A percentile compares a stretch with the other conserved stretches of the same genome.
phyloP scores from a whole-genome alignment of 139 green algal species.

The Diplosphaera chodatii region DNA sequence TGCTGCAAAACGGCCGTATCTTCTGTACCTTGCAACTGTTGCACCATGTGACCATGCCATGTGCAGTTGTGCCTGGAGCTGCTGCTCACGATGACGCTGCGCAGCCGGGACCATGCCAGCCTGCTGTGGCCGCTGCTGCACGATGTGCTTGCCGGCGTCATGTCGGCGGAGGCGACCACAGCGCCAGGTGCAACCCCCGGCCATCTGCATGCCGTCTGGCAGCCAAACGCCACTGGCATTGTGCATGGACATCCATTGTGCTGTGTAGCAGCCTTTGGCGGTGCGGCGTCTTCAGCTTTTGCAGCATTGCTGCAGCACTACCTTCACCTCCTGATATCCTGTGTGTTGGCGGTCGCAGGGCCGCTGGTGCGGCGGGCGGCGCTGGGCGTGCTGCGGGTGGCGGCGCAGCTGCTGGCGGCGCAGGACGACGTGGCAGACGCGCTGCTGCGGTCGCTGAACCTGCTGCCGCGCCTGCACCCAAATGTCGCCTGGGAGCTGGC shows the following conservation, averaged over 20 bases:
- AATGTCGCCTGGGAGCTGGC: slow-evolving; percentile 63
- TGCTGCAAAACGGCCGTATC: too few relatives aligned
- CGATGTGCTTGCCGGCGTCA: slow-evolving; percentile 52
- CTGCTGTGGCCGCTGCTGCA: slow-evolving; percentile 79
- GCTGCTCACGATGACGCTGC: slow-evolving; percentile 76
- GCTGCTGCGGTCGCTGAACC: slow-evolving; percentile 67
- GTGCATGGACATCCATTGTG: too few relatives aligned
- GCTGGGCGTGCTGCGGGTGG: slow-evolving; percentile 79
- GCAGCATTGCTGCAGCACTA: too few relatives aligned
- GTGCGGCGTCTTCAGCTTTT: too few relatives aligned
- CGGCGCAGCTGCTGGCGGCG: slow-evolving; percentile 82
- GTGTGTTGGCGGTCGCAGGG: too few relatives aligned
- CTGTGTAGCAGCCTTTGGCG: too few relatives aligned
- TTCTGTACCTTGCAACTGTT: too few relatives aligned
- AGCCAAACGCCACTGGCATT: too few relatives aligned
- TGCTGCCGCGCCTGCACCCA: slow-evolving; percentile 72
- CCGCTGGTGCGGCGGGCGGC: slow-evolving; percentile 74
- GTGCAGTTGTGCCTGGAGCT: slow-evolving; percentile 85
- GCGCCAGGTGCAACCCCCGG: neutral
- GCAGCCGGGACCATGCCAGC: slow-evolving; percentile 81
- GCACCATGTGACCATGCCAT: too few relatives aligned
- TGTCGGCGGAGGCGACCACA: slow-evolving; percentile 5
- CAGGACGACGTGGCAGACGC: slow-evolving; percentile 80
- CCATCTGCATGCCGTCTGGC: too few relatives aligned
- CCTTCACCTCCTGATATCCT: too few relatives aligned